These are phyloP conservation scores for Ettlia oleoabundans DNA, from an alignment of 139 green algal genomes.

Conservation along the genomic window DNA sequence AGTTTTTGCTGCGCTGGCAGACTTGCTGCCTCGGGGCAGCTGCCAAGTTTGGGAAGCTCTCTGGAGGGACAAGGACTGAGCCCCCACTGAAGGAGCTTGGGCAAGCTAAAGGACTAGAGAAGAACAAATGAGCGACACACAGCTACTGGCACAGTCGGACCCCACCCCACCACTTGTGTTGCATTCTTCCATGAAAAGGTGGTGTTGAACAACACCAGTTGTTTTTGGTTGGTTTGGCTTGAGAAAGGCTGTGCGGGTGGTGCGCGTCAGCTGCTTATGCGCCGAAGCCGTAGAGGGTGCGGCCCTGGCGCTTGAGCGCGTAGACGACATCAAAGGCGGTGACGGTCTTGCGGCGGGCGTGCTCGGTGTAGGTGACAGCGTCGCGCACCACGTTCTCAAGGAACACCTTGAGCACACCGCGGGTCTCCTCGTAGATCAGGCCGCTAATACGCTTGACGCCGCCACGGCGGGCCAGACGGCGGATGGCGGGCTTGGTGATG, in stretches of 20 bases:
- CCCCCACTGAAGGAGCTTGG: no score
- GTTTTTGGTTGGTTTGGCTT: neutral
- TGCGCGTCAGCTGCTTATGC: constrained; percentile 43
- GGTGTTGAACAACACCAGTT: constrained; percentile 11
- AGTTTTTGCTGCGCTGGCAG: no score
- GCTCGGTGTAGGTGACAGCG: constrained; percentile 98
- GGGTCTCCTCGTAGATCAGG: constrained; percentile 93
- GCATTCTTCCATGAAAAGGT: neutral
- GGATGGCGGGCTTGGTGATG: constrained; percentile 93
- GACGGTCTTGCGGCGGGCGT: constrained; percentile 96
- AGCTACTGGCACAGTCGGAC: no score
- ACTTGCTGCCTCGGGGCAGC: no score
- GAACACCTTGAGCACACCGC: constrained; percentile 92
- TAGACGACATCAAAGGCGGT: constrained; percentile 97
- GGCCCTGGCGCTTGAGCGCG: constrained; percentile 94
- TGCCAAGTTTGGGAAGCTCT: no score
- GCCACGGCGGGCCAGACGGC: constrained; percentile 84
- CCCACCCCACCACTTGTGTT: neutral
- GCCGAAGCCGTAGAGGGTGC: constrained; percentile 97
- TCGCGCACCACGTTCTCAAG: constrained; percentile 94
- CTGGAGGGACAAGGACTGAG: no score
- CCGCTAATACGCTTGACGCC: constrained; percentile 85
- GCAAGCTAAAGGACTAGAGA: no score
- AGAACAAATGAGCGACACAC: no score
- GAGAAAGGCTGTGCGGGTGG: neutral